A percentile compares a stretch with the other conserved stretches of the same genome.
Evolutionary conservation across 176 grass and related monocot genomes (phyloP).

Genomic region (Olyra latifolia): DNA sequence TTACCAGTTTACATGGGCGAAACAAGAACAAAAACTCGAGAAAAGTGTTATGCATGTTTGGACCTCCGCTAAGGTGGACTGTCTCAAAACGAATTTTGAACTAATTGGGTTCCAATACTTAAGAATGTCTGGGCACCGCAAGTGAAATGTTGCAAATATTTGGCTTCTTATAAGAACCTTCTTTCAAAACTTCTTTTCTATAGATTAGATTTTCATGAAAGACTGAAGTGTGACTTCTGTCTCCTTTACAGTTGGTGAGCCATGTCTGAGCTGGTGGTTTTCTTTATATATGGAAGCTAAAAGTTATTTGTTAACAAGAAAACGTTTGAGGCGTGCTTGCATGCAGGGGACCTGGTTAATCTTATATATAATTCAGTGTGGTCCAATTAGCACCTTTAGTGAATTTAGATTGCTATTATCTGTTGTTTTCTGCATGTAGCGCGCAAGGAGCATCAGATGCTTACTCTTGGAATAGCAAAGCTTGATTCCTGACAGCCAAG

Average conservation of each 20-base stretch:
- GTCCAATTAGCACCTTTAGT: constrained; percentile 34
- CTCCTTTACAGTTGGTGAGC: background rate
- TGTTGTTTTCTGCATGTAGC: background rate
- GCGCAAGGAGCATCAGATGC: constrained; percentile 39
- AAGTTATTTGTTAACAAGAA: background rate
- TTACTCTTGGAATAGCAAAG: background rate
- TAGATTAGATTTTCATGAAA: too few relatives aligned
- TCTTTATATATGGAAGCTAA: background rate
- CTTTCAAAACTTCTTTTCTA: too few relatives aligned
- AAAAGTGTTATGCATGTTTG: too few relatives aligned
- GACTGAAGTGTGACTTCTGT: background rate
- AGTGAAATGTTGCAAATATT: background rate
- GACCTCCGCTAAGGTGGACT: too few relatives aligned
- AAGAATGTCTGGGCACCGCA: too few relatives aligned
- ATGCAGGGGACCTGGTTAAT: background rate
- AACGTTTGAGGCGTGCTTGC: constrained; percentile 4
- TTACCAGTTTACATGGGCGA: too few relatives aligned
- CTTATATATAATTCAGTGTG: background rate
- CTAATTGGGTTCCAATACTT: too few relatives aligned
- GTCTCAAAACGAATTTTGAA: too few relatives aligned
- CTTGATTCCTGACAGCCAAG: constrained; percentile 31
- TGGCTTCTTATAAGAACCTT: background rate
- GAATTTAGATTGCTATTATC: background rate
- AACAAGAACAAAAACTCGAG: too few relatives aligned
- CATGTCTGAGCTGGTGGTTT: background rate